These are phyloP conservation scores for Ogataea degrootiae DNA, from an alignment of 805 yeast species.

Conservation along the genomic window DNA sequence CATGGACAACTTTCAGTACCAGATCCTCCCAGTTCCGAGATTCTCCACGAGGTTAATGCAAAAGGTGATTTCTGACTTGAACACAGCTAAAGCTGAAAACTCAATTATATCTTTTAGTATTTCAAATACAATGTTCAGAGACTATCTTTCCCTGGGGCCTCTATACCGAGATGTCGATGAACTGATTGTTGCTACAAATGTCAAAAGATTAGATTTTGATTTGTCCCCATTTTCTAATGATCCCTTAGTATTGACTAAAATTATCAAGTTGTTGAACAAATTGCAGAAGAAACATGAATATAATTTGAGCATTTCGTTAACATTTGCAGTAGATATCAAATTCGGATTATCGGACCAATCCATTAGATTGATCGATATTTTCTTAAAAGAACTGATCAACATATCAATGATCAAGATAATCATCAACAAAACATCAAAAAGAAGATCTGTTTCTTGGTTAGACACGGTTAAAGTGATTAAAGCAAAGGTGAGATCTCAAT, in stretches of 20 bases:
- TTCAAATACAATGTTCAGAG: neutral
- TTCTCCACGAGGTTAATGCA: neutral
- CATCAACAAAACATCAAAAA: neutral
- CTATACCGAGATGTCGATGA: neutral
- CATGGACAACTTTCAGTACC: neutral
- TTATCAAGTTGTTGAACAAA: neutral
- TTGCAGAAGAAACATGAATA: neutral
- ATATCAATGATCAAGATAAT: constrained; percentile 1
- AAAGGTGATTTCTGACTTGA: neutral
- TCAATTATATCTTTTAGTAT: neutral
- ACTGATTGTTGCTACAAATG: neutral
- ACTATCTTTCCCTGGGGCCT: neutral
- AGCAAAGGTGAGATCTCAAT: neutral
- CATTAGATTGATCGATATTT: neutral
- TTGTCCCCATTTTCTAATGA: neutral
- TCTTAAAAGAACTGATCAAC: neutral
- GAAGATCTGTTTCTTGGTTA: neutral
- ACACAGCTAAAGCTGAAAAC: neutral
- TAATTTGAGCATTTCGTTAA: constrained; percentile 1
- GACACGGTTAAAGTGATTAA: neutral
- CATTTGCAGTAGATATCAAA: constrained; percentile 1
- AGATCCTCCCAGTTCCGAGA: neutral
- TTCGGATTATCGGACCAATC: neutral
- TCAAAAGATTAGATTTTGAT: constrained; percentile 1
- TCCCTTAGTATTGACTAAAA: neutral